Base-by-base conservation (phyloP, 352 stramenopile genomes). In the Synura sp. region DNA sequence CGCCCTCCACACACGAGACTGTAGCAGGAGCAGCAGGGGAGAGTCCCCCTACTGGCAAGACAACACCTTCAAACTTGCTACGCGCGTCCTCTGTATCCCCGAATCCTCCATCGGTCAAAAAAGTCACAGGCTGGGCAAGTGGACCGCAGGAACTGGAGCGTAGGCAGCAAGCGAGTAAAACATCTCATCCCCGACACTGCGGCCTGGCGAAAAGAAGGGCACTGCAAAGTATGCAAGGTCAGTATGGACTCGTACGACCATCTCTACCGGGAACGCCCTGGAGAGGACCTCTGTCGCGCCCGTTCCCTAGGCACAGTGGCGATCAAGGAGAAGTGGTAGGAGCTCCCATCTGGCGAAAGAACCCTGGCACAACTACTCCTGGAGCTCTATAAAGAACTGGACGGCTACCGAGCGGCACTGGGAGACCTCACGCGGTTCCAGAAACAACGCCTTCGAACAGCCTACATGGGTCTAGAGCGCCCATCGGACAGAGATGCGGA, bases 161-260 rank as follows among this genome's bases (percentile, higher is more conserved):
- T n/a, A n/a, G n/a, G n/a, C n/a, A n/a, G 57, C 57, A 71, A 71
- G 33, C 57, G 57, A 3, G 25, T 71, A 17, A 71, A 71, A 71
- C 57, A 71, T 33, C 57, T 71, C 5, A 25, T 71, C 57, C 5
- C 25, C 57, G n/a, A n/a, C n/a, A n/a, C n/a, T n/a, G n/a, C n/a
- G n/a, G n/a, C n/a, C n/a, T n/a, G n/a, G n/a, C n/a, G n/a, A n/a
- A n/a, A n/a, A n/a, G n/a, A n/a, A n/a, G n/a, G n/a, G n/a, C 57
- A 71, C 57, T 71, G 57, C 29, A 71, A 71, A 71, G 25, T 71
- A 22, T 71, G 57, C 25, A 7, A 29, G 5, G 57, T 71, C 29
- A 29, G 5, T 31, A 71, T 71, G 57, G 57, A 71, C 29, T 71
- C 57, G 5, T 71, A 71, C 57, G 57, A 71, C 57, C 57, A 71